phyloP scores from a whole-genome alignment of 1,284 basidiomycete genomes.

The Amylostereum areolatum region DNA sequence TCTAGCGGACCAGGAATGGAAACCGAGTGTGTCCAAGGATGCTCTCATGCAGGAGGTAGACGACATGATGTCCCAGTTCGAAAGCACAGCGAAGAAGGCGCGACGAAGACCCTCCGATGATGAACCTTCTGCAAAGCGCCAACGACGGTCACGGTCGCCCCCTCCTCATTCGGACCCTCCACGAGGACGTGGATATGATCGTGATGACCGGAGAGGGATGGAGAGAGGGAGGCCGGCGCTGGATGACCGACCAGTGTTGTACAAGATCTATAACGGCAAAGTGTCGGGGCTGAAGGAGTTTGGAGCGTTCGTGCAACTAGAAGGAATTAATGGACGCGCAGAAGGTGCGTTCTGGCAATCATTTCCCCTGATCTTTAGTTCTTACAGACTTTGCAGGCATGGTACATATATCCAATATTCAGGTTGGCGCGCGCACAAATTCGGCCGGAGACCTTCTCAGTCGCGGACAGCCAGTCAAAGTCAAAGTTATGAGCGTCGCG shows the following conservation, averaged over 20 bases:
- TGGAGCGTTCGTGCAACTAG: constrained; percentile 88
- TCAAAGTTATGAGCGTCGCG: constrained; percentile 93
- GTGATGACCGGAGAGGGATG: no score
- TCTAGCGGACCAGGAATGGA: constrained; percentile 72
- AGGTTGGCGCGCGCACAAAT: constrained; percentile 77
- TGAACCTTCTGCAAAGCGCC: constrained; percentile 52
- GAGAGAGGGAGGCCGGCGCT: constrained; percentile 31
- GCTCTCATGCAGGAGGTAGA: constrained; percentile 77
- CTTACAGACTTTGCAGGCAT: constrained; percentile 51
- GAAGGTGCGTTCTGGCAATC: constrained; percentile 61
- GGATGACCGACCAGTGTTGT: constrained; percentile 84
- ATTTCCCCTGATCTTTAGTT: no score
- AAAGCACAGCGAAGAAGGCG: constrained; percentile 57
- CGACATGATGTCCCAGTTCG: constrained; percentile 78
- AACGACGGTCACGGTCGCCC: constrained; percentile 39
- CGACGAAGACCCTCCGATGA: constrained; percentile 42
- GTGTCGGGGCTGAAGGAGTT: constrained; percentile 91
- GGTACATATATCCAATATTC: constrained; percentile 93
- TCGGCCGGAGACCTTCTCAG: constrained; percentile 84
- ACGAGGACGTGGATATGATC: constrained; percentile 27
- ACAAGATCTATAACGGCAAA: constrained; percentile 92
- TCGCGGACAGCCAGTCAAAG: constrained; percentile 83
- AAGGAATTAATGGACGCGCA: constrained; percentile 79
- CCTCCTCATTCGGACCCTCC: constrained; percentile 27
- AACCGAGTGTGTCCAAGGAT: constrained; percentile 50